Conservation (phyloP, 257 asterid species). For the Fraxinus pennsylvanica region DNA sequence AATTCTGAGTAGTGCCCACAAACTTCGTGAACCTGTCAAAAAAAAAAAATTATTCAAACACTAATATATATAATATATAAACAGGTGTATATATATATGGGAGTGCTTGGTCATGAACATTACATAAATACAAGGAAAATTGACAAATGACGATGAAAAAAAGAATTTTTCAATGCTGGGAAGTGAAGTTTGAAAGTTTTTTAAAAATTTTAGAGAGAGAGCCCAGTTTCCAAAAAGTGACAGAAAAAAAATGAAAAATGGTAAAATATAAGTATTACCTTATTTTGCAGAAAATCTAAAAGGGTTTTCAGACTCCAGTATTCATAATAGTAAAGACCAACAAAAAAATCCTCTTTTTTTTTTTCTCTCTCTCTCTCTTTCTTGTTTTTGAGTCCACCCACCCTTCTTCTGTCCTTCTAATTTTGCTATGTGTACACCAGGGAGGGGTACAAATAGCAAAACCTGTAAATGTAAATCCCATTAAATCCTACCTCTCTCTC, state of each 20-base stretch:
- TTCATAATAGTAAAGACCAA: background rate
- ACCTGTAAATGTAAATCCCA: background rate
- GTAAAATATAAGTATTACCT: slow-evolving; percentile 23
- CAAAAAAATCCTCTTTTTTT: background rate
- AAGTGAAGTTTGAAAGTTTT: background rate
- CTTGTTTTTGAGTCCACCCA: slow-evolving; percentile 1
- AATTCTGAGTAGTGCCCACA: slow-evolving; percentile 19
- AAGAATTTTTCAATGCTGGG: slow-evolving; percentile 3
- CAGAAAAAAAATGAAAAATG: slow-evolving; percentile 3
- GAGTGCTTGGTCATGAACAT: slow-evolving; percentile 20
- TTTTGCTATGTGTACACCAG: too few relatives aligned
- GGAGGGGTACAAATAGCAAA: too few relatives aligned
- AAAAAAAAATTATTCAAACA: background rate
- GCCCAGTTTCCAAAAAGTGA: slow-evolving; percentile 23
- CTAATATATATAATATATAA: background rate
- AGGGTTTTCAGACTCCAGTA: slow-evolving; percentile 16
- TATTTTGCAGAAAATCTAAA: slow-evolving; percentile 30
- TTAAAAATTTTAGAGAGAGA: background rate
- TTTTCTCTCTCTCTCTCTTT: background rate
- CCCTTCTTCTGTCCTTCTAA: slow-evolving; percentile 1
- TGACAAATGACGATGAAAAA: background rate
- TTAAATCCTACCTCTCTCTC: background rate
- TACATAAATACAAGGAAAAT: slow-evolving; percentile 1
- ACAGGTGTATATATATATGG: background rate
- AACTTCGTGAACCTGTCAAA: slow-evolving; percentile 20